These are phyloP conservation scores for Thraustotheca clavata DNA, from an alignment of 352 stramenopile species.

Conservation along the genomic window DNA sequence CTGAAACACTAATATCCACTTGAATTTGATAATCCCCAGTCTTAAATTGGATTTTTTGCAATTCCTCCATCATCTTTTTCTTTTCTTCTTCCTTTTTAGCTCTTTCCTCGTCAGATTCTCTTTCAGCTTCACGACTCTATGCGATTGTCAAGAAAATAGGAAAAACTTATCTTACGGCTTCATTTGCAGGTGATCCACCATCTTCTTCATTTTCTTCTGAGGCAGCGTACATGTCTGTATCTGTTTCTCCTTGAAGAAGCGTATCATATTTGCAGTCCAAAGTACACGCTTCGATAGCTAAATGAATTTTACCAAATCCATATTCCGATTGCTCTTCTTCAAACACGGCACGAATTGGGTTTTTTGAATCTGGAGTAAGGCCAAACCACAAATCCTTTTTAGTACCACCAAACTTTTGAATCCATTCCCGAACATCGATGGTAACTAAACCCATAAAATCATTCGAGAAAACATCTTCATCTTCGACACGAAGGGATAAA, in stretches of 20 bases:
- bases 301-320: slow-evolving; percentile 47
- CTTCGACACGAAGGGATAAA: slow-evolving; percentile 50
- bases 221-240: slow-evolving; percentile 24
- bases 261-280: slow-evolving; percentile 43
- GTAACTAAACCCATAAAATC: slow-evolving; percentile 66
- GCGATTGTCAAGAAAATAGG: slow-evolving; percentile 26
- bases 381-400: slow-evolving; percentile 67
- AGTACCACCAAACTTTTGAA: slow-evolving; percentile 30
- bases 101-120: slow-evolving; percentile 42
- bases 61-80: slow-evolving; percentile 60
- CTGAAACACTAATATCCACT: slow-evolving; percentile 16
- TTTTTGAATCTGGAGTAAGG: slow-evolving; percentile 39
- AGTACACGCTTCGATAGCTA: slow-evolving; percentile 48
- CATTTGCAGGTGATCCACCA: slow-evolving; percentile 9
- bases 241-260: slow-evolving; percentile 60
- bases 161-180: slow-evolving; percentile 23
- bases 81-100: slow-evolving; percentile 62
- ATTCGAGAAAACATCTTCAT: slow-evolving; percentile 54
- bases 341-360: slow-evolving; percentile 28
- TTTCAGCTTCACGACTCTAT: slow-evolving; percentile 29
- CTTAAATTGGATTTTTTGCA: slow-evolving; percentile 64
- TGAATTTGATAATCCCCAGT: slow-evolving; percentile 81
- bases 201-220: slow-evolving; percentile 19
- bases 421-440: slow-evolving; percentile 57
- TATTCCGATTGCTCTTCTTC: slow-evolving; percentile 40